Percentiles rank a stretch among this genome's conserved stretches.
phyloP scores from a whole-genome alignment of 2,329 filamentous ascomycete species.

The Fusarium protoensiforme region DNA sequence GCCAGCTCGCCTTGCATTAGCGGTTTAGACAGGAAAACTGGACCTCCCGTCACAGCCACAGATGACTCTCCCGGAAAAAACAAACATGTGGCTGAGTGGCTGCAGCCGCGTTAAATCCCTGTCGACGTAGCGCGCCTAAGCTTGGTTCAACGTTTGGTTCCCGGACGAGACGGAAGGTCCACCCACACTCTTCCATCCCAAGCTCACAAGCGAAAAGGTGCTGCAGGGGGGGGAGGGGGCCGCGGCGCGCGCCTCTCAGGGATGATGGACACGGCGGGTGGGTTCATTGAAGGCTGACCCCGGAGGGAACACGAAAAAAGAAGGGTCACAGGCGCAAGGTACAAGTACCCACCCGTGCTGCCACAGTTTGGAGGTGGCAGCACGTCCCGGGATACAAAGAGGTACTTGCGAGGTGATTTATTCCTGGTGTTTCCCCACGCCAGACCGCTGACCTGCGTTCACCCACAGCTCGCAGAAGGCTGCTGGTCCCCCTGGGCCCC shows the following conservation, averaged over 20 bases:
- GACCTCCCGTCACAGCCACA: constrained; percentile 11
- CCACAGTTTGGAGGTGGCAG: constrained; percentile 8
- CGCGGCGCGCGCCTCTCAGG: neutral
- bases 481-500: constrained; percentile 10
- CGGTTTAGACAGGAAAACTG: neutral
- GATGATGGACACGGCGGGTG: neutral
- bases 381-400: constrained; percentile 18
- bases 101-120: constrained; percentile 42
- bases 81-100: constrained; percentile 40
- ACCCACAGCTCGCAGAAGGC: constrained; percentile 10
- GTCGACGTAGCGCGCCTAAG: constrained; percentile 45
- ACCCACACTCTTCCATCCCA: neutral
- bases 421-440: constrained; percentile 36
- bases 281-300: constrained; percentile 11
- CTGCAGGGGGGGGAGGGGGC: constrained; percentile 6
- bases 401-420: constrained; percentile 26
- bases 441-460: constrained; percentile 13
- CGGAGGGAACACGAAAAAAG: constrained; percentile 5
- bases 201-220: constrained; percentile 11
- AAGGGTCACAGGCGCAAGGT: constrained; percentile 9
- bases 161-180: constrained; percentile 28
- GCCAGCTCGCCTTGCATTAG: neutral
- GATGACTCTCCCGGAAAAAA: constrained; percentile 25
- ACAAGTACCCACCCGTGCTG: neutral
- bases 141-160: constrained; percentile 46